Conservation (phyloP, 2,329 filamentous ascomycete genomes). For the Ceratocystis lukuohia region DNA sequence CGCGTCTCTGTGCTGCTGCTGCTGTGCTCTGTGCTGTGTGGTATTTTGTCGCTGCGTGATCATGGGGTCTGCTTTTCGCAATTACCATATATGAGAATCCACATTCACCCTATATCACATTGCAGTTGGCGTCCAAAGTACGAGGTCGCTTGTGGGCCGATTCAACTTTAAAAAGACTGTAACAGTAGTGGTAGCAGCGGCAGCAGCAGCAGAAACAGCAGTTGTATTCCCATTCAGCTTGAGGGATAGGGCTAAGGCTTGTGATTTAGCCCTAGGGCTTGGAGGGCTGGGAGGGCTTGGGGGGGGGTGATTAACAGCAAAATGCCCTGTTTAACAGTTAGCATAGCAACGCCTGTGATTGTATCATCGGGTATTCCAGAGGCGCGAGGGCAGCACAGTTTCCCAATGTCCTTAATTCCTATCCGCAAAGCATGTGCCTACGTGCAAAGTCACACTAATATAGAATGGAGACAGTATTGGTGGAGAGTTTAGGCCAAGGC, state of each 20-base stretch:
- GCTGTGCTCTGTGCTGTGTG: not conserved
- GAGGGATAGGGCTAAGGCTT: not conserved
- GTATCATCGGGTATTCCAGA: not conserved
- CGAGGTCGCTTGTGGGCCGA: not conserved
- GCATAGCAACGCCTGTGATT: constrained; percentile 1
- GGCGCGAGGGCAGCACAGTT: not conserved
- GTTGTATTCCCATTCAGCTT: not conserved
- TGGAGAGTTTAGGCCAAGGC: constrained; percentile 2
- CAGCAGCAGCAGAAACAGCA: not conserved
- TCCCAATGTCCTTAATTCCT: not conserved
- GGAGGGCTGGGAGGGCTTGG: not conserved
- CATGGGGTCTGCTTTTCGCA: not conserved
- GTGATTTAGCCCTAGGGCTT: not conserved
- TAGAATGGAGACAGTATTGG: not conserved
- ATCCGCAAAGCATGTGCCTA: not conserved
- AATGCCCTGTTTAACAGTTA: not conserved
- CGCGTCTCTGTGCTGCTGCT: not conserved
- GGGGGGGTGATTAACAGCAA: not conserved
- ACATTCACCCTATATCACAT: not conserved
- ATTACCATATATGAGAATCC: not conserved
- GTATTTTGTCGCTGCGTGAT: not conserved
- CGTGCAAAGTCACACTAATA: not conserved
- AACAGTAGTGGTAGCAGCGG: not conserved
- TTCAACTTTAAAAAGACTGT: not conserved
- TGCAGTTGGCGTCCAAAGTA: not conserved